Base-by-base conservation (phyloP, 768 basidiomycete genomes). In the Russula emetica region DNA sequence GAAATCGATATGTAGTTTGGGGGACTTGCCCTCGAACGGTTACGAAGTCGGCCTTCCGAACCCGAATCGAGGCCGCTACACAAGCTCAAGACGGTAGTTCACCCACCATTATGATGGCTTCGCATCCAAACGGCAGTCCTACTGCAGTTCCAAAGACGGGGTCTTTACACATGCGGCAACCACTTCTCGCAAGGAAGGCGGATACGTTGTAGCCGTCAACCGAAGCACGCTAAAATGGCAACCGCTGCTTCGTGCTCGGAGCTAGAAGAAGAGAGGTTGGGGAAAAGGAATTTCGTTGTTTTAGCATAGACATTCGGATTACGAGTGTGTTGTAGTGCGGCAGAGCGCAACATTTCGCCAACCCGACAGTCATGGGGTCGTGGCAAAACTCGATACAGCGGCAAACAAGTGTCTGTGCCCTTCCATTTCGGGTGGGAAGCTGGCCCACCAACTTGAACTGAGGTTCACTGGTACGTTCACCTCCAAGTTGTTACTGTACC, bases 381-480 rank as follows among this genome's bases (percentile, higher is more conserved):
- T 5, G 30, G 30, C 2, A 10, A 36, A 36, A n/a, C n/a, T n/a
- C n/a, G 30, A 30, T 30, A 30, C 32, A 32, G 32, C 9, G 32
- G 32, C 32, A 32, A 32, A 32, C 32, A 32, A 32, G 8, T 8
- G 8, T 32, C 8, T 32, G 32, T 5, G 4, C 30, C n/a, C n/a
- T n/a, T 30, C 30, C 30, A 3, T 30, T 30, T 30, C 30, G 30
- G 30, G 30, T 5, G 30, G n/a, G 28, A 28, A 28, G 28, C 28
- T 28, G 28, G 2, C 28, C 28, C 28, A 28, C 7, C 32, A 32
- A 32, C 32, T 32, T 32, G 0, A 32, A 32, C 32, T 32, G 32
- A 30, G 3, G 3, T n/a, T n/a, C n/a, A 30, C 30, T 30, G 30
- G 30, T 30, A 3, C 0, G 61, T 75, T 32, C 32, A 32, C 32